phyloP scores from a whole-genome alignment of 768 basidiomycete species.

The Hygrophoropsis aurantiaca region DNA sequence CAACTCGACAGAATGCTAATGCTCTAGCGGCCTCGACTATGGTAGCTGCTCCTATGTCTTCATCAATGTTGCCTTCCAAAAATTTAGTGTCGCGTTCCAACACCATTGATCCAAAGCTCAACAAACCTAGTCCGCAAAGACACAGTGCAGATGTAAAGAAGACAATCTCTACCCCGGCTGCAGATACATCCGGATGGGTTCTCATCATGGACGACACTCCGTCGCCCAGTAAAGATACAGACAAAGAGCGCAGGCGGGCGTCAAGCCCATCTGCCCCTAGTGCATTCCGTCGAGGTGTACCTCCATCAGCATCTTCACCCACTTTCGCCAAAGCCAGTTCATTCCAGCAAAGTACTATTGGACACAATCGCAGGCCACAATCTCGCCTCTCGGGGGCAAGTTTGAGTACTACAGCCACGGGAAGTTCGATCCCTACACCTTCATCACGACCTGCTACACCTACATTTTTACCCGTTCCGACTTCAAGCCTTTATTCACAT shows the following conservation, averaged over 20 bases:
- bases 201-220: constrained; percentile 88
- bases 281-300: constrained; percentile 47
- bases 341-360: constrained; percentile 42
- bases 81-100: constrained; percentile 13
- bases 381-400: constrained; percentile 72
- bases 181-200: constrained; percentile 80
- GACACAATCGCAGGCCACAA: constrained; percentile 60
- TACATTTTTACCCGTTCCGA: constrained; percentile 73
- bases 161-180: constrained; percentile 40
- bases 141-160: constrained; percentile 46
- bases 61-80: constrained; percentile 30
- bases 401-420: constrained; percentile 51
- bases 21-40: constrained; percentile 33
- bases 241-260: constrained; percentile 55
- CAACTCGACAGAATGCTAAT: constrained; percentile 48
- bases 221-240: constrained; percentile 58
- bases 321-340: constrained; percentile 42
- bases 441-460: constrained; percentile 74
- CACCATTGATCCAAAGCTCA: constrained; percentile 19
- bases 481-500: constrained; percentile 47
- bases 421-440: constrained; percentile 65
- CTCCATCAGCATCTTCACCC: constrained; percentile 47
- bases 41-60: constrained; percentile 33
- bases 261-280: constrained; percentile 64
- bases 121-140: constrained; percentile 34